Base-by-base conservation (phyloP, 306 rosid species). In the Vigna unguiculata region DNA sequence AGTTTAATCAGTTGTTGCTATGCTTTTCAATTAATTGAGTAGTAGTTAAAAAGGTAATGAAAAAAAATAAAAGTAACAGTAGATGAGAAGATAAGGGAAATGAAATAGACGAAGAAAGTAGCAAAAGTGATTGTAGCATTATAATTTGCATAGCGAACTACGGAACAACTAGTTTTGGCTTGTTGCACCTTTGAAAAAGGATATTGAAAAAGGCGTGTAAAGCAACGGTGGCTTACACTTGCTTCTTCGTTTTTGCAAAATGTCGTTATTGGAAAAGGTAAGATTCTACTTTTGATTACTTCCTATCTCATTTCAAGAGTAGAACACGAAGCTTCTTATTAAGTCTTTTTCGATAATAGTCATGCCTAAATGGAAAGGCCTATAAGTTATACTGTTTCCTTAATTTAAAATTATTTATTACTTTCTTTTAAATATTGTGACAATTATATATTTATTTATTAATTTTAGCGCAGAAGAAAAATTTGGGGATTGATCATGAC, bases 241-340 rank as follows among this genome's bases (percentile, higher is more conserved):
- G 48, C 6, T 58, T 55, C 17, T 65, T 71, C 9, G 59, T 71
- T 51, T 51, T 47, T 83, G 62, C 80, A 48, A 66, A 19, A 60
- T 78, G 86, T 83, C 83, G 5, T 17, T 41, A 78, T 78, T 34
- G 52, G 77, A 59, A 78, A 78, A 83, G 68, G 68, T 19, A 49
- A 83, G 83, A 83, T 83, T 83, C 86, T 78, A 36, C 25, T 40
- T 61, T 51, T 16, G 72, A 24, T 13, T 11, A 0, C 16, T 58
- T 9, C 43, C 65, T 54, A 71, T 77, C 79, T 34, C 46, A 75
- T 64, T 63, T 25, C 28, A 46, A 69, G 53, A 75, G 8, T 34
- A 51, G 22, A 14, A 9, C 28, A 40, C 9, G 72, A 78, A 78
- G 47, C 22, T 52, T 63, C 72, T 48, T 9, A 43, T 43, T 43